phyloP scores from a whole-genome alignment of 768 basidiomycete species.

The Aureoboletus auriporus region DNA sequence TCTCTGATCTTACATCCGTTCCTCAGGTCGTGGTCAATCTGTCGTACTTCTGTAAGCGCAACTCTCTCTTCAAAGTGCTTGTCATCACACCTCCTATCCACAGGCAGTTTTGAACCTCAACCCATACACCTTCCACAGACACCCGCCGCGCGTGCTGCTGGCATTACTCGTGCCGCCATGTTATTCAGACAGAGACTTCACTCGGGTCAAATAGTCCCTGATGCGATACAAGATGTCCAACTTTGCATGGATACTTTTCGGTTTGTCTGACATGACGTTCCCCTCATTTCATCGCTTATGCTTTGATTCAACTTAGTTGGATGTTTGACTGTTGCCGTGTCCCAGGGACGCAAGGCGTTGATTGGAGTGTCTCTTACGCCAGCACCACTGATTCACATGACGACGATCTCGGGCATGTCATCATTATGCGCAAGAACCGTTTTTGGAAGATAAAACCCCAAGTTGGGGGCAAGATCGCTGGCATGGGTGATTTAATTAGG shows the following conservation, averaged over 20 bases:
- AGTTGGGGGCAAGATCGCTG: conserved; percentile 51
- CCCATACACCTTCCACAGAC: conserved; percentile 58
- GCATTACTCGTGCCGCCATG: conserved; percentile 65
- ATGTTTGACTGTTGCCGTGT: conserved; percentile 90
- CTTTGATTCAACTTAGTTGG: conserved; percentile 50
- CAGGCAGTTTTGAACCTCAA: conserved; percentile 75
- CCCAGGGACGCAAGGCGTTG: conserved; percentile 66
- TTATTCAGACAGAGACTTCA: conserved; percentile 69
- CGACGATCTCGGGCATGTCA: conserved; percentile 67
- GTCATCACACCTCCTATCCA: conserved; percentile 5
- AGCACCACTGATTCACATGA: conserved; percentile 28
- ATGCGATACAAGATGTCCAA: conserved; percentile 62
- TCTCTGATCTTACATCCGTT: conserved; percentile 2
- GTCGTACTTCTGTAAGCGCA: conserved; percentile 80
- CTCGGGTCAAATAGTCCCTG: conserved; percentile 60
- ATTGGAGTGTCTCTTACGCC: conserved; percentile 74
- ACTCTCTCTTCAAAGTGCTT: neutral
- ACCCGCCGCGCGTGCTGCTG: conserved; percentile 65
- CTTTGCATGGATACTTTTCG: conserved; percentile 88
- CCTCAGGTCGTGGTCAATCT: conserved; percentile 80
- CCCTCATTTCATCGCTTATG: neutral
- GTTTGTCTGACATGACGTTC: conserved; percentile 31
- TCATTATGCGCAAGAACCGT: conserved; percentile 82
- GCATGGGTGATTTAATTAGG: conserved; percentile 64
- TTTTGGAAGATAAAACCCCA: conserved; percentile 76